phyloP scores from a whole-genome alignment of 2,329 filamentous ascomycete genomes.

The Diaporthe batatas region DNA sequence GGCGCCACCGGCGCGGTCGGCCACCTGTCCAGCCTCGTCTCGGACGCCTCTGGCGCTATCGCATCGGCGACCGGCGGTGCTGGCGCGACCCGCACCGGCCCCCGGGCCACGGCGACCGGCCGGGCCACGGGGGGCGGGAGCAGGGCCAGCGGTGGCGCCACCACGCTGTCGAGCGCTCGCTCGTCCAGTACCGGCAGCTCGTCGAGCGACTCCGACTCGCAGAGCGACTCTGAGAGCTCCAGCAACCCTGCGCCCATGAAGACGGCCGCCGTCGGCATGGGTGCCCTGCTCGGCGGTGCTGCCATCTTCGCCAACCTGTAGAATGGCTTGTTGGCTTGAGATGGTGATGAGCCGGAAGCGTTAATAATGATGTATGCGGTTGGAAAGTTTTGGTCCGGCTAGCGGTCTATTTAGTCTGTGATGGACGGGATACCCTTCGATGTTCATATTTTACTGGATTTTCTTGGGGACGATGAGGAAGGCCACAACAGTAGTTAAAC shows the following conservation, averaged over 20 bases:
- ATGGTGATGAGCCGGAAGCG: background rate
- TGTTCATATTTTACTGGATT: conserved; percentile 30
- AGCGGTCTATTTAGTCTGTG: background rate
- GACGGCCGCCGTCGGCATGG: conserved; percentile 60
- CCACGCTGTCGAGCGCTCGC: conserved; percentile 26
- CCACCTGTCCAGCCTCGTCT: conserved; percentile 14
- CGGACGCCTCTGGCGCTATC: background rate
- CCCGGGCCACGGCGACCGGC: background rate
- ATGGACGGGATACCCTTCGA: conserved; percentile 30
- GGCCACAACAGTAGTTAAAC: conserved; percentile 2
- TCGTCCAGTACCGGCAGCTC: conserved; percentile 41
- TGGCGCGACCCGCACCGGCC: conserved; percentile 9
- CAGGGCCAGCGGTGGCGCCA: conserved; percentile 14
- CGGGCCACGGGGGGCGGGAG: background rate
- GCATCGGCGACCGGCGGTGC: conserved; percentile 8
- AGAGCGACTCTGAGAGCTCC: conserved; percentile 37
- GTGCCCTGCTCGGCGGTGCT: conserved; percentile 62
- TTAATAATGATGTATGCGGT: conserved; percentile 5
- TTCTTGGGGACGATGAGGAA: background rate
- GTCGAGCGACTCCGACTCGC: conserved; percentile 39
- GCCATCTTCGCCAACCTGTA: conserved; percentile 60
- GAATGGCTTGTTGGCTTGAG: too few species aligned
- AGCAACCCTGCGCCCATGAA: conserved; percentile 51
- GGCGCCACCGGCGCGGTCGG: conserved; percentile 42
- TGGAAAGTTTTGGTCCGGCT: conserved; percentile 21